Evolutionary conservation across 176 grass and related monocot genomes (phyloP).

Genomic region (Elymus sibiricus): DNA sequence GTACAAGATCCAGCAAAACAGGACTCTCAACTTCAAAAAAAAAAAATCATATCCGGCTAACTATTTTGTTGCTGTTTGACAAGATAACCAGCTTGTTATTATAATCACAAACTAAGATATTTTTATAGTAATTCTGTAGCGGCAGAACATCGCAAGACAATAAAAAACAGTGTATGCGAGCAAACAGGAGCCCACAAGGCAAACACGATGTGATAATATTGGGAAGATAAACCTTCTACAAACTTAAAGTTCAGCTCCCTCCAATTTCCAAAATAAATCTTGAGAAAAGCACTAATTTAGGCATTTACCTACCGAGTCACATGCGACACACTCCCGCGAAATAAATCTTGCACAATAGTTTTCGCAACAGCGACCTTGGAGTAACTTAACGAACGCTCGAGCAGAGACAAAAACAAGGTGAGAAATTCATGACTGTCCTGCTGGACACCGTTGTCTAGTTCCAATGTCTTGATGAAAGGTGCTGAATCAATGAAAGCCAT

Average conservation of each 20-base stretch:
- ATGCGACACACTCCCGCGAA: constrained; percentile 77
- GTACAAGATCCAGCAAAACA: constrained; percentile 10
- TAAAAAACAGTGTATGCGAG: neutral
- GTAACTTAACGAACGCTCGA: constrained; percentile 72
- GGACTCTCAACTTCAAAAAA: neutral
- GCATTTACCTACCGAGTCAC: constrained; percentile 64
- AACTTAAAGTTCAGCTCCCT: neutral
- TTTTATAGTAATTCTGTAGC: neutral
- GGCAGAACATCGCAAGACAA: neutral
- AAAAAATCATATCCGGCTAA: neutral
- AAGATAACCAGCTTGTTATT: neutral
- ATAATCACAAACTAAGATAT: constrained; percentile 1
- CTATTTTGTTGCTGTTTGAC: constrained; percentile 4
- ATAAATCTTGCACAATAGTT: constrained; percentile 81
- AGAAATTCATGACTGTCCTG: constrained; percentile 98
- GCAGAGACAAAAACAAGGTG: constrained; percentile 92
- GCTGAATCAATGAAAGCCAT: constrained; percentile 85
- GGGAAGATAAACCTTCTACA: neutral
- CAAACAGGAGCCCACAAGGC: neutral
- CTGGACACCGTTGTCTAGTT: constrained; percentile 92
- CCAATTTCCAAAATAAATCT: neutral
- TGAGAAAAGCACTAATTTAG: neutral
- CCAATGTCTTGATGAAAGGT: constrained; percentile 80
- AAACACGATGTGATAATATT: neutral
- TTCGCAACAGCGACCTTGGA: constrained; percentile 71